phyloP scores from a whole-genome alignment of 2,329 filamentous ascomycete genomes.

The Tolypocladium tundrense region DNA sequence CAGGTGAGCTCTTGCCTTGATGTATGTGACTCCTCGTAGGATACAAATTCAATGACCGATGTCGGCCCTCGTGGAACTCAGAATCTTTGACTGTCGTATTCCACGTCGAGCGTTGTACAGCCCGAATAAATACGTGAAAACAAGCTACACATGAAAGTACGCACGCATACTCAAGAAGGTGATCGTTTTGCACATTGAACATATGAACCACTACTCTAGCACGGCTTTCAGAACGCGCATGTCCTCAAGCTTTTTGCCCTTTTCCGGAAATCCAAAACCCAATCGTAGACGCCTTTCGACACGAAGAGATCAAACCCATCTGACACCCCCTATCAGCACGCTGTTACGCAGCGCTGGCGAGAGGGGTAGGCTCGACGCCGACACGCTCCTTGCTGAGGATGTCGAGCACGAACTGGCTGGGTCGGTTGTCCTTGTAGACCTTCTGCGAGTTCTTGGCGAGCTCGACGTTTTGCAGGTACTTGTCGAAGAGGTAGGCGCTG shows the following conservation, averaged over 20 bases:
- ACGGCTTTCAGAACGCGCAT: background rate
- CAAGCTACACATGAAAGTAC: no score
- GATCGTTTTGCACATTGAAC: background rate
- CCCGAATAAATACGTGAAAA: no score
- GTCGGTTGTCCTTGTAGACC: conserved; percentile 75
- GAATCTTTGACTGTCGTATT: background rate
- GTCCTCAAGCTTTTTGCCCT: background rate
- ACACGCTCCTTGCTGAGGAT: conserved; percentile 90
- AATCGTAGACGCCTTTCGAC: conserved; percentile 1
- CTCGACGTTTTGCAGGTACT: conserved; percentile 82
- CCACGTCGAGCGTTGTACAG: no score
- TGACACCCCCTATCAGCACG: background rate
- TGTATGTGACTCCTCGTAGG: background rate
- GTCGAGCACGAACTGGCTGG: conserved; percentile 80
- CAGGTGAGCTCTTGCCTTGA: background rate
- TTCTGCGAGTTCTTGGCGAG: conserved; percentile 79
- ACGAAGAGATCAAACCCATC: conserved; percentile 1
- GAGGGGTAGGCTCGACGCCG: conserved; percentile 61
- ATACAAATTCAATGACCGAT: background rate
- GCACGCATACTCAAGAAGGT: background rate
- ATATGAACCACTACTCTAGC: background rate
- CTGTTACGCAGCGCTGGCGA: conserved; percentile 37
- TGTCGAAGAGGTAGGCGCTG: conserved; percentile 91
- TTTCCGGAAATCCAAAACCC: background rate
- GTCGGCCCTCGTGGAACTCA: background rate